Conservation (phyloP, 148 eudicot genomes). For the Diospyros kaki region DNA sequence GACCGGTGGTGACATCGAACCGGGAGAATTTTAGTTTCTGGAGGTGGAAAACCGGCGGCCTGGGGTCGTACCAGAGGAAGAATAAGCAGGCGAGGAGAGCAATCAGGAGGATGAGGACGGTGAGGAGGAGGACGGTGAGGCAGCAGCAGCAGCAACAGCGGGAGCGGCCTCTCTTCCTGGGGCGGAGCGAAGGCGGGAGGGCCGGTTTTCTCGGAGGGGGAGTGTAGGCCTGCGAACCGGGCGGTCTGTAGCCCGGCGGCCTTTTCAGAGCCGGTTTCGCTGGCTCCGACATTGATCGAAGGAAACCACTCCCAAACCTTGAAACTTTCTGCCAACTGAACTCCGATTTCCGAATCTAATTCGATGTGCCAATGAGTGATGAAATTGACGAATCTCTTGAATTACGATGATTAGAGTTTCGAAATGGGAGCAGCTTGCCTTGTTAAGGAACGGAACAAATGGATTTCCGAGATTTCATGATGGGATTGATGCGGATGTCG, state of each 20-base stretch:
- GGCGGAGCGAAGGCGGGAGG: constrained; percentile 22
- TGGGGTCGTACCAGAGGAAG: constrained; percentile 35
- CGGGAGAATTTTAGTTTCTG: constrained; percentile 23
- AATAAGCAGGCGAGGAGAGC: constrained; percentile 15
- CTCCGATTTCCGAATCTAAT: neutral
- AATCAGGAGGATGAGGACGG: constrained; percentile 16
- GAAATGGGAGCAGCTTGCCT: neutral
- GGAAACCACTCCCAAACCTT: neutral
- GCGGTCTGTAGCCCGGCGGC: constrained; percentile 34
- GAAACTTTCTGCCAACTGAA: neutral
- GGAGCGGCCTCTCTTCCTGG: constrained; percentile 12
- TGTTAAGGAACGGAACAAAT: neutral
- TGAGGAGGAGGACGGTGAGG: constrained; percentile 8
- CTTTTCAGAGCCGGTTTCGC: constrained; percentile 22
- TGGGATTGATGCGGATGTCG: neutral
- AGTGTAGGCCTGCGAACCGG: neutral
- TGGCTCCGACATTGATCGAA: neutral
- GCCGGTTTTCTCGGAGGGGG: constrained; percentile 7
- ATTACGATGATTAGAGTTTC: too few relatives aligned
- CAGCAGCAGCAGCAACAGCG: constrained; percentile 30
- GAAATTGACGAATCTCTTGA: too few relatives aligned
- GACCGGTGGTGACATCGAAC: constrained; percentile 23
- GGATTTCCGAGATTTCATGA: neutral
- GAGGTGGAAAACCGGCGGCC: constrained; percentile 32
- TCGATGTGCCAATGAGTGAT: neutral